Conservation (phyloP, 495 filamentous ascomycete species). For the Penicillium bovifimosum region DNA sequence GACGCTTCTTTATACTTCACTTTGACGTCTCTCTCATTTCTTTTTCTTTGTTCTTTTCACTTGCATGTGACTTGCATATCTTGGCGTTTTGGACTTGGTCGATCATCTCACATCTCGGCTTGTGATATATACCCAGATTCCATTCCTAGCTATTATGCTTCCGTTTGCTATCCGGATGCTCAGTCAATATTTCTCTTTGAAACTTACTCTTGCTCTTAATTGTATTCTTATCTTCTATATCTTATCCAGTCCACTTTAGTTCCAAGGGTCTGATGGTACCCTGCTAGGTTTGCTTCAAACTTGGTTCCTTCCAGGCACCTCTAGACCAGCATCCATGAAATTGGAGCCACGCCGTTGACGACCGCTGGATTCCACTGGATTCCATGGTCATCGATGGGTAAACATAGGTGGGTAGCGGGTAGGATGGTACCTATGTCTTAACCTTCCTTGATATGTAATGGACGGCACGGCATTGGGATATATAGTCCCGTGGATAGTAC, state of each 20-base stretch:
- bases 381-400: too few species aligned
- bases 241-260: neutral
- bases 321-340: too few species aligned
- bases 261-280: neutral
- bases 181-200: neutral
- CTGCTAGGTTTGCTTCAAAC: neutral
- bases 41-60: neutral
- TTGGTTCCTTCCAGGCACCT: too few species aligned
- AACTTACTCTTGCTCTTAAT: neutral
- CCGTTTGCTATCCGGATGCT: constrained; percentile 15
- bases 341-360: too few species aligned
- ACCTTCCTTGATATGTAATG: too few species aligned
- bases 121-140: constrained; percentile 25
- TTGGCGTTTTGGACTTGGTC: constrained; percentile 1
- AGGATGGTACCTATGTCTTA: too few species aligned
- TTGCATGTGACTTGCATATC: constrained; percentile 3
- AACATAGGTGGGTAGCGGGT: too few species aligned
- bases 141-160: constrained; percentile 12
- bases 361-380: too few species aligned
- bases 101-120: constrained; percentile 7
- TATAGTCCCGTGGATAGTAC: too few species aligned
- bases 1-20: neutral
- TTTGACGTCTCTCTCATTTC: neutral
- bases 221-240: neutral
- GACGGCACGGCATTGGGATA: too few species aligned